Base-by-base conservation (phyloP, 331 rosid species). In the Erythrophleum ivorense region DNA sequence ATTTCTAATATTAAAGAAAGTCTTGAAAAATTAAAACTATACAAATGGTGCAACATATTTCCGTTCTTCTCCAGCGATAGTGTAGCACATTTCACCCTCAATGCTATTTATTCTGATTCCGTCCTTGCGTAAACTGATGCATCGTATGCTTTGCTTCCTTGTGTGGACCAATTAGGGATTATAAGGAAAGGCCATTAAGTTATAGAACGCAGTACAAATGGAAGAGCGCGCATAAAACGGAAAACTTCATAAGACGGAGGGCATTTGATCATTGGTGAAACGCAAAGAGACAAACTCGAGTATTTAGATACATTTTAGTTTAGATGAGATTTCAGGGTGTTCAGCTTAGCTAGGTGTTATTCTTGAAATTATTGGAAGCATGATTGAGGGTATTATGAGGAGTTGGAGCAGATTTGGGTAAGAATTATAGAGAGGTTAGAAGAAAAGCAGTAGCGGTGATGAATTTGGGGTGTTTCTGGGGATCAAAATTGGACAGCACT, bases 401-500 rank as follows among this genome's bases (percentile, higher is more conserved):
- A 18, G 60, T 6, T 43, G 13, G 14, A 48, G 48, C 14, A 48
- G 2, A 48, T 7, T 1, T 48, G 63, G 62, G 64, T 9, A 34
- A 38, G 16, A 73, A 33, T 18, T 64, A 36, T 2, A 29, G 45
- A 29, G 11, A 0, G 2, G 40, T 36, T 36, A 36, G 5, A 41
- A 9, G 59, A 60, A 78, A 19, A 9, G 16, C 6, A 48, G 24
- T 0, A 1, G 33, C 33, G 2, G 73, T 19, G 43, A 14, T 0
- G 5, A 64, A 33, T 55, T 5, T 50, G 60, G 1, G 58, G 6
- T 52, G 58, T 36, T 41, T 16, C 59, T 43, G 31, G 10, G 63
- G 15, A 38, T 63, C 19, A 45, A 13, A 63, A 78, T 19, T 73
- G 12, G 77, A 80, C 67, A 75, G 49, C 65, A 38, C 18, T 18